Conservation (phyloP, 1,284 basidiomycete genomes). For the Boletus semigastroideus region DNA sequence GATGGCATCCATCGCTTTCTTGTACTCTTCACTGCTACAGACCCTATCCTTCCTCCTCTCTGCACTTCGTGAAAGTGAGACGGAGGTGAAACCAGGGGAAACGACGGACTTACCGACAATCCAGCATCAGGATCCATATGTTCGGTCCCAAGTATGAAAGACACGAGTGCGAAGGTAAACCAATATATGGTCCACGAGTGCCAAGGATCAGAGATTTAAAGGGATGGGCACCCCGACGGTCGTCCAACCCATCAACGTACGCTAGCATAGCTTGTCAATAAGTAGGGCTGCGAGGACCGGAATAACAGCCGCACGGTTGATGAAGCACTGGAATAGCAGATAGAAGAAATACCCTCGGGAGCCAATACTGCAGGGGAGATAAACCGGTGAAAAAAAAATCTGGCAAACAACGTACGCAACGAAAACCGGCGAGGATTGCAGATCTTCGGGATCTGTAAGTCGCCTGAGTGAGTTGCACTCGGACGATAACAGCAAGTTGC, state of each 20-base stretch:
- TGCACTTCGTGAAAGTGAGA: conserved; percentile 50
- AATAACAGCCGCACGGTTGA: conserved; percentile 54
- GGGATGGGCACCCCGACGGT: conserved; percentile 56
- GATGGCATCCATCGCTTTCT: conserved; percentile 67
- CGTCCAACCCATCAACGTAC: conserved; percentile 71
- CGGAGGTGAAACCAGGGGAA: neutral
- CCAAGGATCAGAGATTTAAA: conserved; percentile 78
- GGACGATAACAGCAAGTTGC: conserved; percentile 25
- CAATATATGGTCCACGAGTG: conserved; percentile 72
- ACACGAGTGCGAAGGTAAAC: conserved; percentile 80
- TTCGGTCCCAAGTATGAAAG: conserved; percentile 73
- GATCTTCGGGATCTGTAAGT: conserved; percentile 71
- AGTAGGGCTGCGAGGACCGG: neutral
- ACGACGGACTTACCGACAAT: conserved; percentile 65
- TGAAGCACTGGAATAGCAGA: conserved; percentile 90
- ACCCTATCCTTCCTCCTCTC: conserved; percentile 83
- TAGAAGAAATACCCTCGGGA: conserved; percentile 88
- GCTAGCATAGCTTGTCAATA: conserved; percentile 41
- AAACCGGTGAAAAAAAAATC: neutral
- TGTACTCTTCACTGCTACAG: conserved; percentile 72
- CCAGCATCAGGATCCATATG: conserved; percentile 73
- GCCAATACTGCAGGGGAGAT: conserved; percentile 56
- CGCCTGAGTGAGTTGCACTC: conserved; percentile 7
- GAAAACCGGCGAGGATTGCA: conserved; percentile 80
- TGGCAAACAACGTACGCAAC: conserved; percentile 49